Conservation (phyloP, 176 grass and related monocot genomes). For the Oryza punctata region DNA sequence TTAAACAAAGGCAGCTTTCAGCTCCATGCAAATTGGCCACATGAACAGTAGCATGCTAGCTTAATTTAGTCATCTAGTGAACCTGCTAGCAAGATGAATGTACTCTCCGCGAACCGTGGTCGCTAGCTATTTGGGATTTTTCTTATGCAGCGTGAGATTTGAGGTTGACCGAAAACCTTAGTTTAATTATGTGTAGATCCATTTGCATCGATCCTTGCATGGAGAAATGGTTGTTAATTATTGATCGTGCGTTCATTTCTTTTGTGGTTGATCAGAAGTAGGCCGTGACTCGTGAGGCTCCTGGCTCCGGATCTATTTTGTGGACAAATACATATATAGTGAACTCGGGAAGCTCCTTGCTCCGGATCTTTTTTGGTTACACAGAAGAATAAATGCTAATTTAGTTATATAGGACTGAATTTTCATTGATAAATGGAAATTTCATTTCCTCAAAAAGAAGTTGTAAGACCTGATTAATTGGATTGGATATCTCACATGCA, state of each 20-base stretch:
- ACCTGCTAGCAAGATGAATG: neutral
- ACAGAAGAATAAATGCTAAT: neutral
- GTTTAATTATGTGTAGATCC: slow-evolving; percentile 9
- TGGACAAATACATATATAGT: neutral
- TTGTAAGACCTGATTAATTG: too few relatives aligned
- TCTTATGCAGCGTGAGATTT: slow-evolving; percentile 44
- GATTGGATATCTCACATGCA: too few relatives aligned
- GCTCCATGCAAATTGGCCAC: slow-evolving; percentile 29
- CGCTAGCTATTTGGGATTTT: slow-evolving; percentile 18
- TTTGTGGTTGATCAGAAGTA: neutral
- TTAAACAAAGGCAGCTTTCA: slow-evolving; percentile 36
- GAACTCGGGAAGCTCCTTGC: too few relatives aligned
- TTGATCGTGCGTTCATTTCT: neutral
- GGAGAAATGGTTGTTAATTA: neutral
- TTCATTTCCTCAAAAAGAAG: too few relatives aligned
- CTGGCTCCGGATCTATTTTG: neutral
- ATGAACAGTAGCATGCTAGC: slow-evolving; percentile 53
- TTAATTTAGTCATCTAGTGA: neutral
- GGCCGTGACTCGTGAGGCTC: neutral
- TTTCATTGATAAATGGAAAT: too few relatives aligned
- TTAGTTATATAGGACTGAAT: too few relatives aligned
- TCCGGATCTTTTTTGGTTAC: neutral
- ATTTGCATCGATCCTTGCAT: slow-evolving; percentile 13
- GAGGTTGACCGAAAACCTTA: slow-evolving; percentile 44
- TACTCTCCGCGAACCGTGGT: neutral